Base-by-base conservation (phyloP, 2,329 filamentous ascomycete genomes). In the Fusarium brevicatenulatum region DNA sequence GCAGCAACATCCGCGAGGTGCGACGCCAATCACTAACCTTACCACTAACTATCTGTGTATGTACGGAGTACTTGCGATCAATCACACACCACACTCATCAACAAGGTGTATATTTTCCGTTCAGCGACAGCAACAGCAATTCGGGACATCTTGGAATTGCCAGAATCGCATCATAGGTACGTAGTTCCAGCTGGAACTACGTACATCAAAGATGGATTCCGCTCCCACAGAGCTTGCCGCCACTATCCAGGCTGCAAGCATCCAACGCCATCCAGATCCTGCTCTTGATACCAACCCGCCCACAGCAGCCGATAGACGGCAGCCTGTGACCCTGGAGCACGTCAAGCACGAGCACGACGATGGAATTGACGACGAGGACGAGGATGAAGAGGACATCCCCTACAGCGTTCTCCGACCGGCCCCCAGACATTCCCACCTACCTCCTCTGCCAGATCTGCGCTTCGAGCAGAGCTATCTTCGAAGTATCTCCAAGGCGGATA, bases 391-490 rank as follows among this genome's bases (percentile, higher is more conserved):
- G 56, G 91, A 93, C 62, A 90, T 94, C 28, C 92, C 92, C 18
- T 86, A 91, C 69, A 92, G 89, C 73, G 87, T 92, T 9, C 82
- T 95, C 57, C 85, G 86, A 47, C 86, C 90, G 52, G 82, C 86
- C 62, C 84, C 84, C 57, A 86, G 85, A 53, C 78, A 79, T 52
- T 81, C 83, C 40, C 81, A 83, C 44, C 84, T 91, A 61, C 89
- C 88, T 36, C 89, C 90, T 13, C 88, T 98, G 79, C 95, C 95
- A 8, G 96, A 99, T 84, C 86, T 99, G 74, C 90, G 96, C 47
- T 98, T 98, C 83, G 96, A 99, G 85, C 96, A 99, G 88, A 98
- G 95, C 86, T 99, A 99, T 82, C 88, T 99, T 62, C 92, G 93
- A 77, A 97, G 95, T 83, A 93, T 99, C 76, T 89, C 92, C 73